Evolutionary conservation across 192 early-diverging fungal species (phyloP), one percentile per base, ranked within the genome.

Genomic region (Linnemannia zychae): DNA sequence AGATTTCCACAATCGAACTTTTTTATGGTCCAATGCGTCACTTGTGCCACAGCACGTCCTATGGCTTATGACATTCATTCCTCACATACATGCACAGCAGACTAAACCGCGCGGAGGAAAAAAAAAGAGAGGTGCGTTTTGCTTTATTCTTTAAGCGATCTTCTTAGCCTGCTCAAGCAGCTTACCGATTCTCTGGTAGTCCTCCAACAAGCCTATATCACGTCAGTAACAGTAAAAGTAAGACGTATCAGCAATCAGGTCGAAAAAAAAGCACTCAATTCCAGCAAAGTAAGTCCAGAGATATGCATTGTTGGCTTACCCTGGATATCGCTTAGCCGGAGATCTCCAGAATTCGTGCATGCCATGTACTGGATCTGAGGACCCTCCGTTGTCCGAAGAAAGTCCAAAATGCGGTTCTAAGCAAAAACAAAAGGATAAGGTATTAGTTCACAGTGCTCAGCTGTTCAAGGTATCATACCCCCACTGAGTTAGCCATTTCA

Each of bases 111-210:
- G 48, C 1, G 16, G 22, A 53, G n/a, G 7, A 53, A 53, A 4
- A 24, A n/a, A 13, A 3, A 28, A 1, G 24, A 60, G 11, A 28
- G 57, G 24, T 3, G 28, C 24, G 9, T 28, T 28, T 0, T 31
- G 24, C 24, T 7, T 31, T 60, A 48, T 57, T 22, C 0, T 17
- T 33, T 57, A 80, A 4, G 66, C 71, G 3, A 74, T 38, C 15
- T 52, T 72, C 31, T 79, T 84, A 18, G 75, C 71, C 17, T 84
- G 77, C 28, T 75, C 60, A 44, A 84, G 38, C 13, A 84, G 66
- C 47, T 79, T 84, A n/a, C 82, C 82, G 24, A 84, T 84, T 17
- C 82, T 72, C 40, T 84, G 82, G 67, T 84, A 84, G 33, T 84
- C 82, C 2, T 79, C 53, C 50, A 84, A 53, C 4, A 84, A 47